Evolutionary conservation across 805 yeast species (phyloP).

Genomic region (Candida golubevii): DNA sequence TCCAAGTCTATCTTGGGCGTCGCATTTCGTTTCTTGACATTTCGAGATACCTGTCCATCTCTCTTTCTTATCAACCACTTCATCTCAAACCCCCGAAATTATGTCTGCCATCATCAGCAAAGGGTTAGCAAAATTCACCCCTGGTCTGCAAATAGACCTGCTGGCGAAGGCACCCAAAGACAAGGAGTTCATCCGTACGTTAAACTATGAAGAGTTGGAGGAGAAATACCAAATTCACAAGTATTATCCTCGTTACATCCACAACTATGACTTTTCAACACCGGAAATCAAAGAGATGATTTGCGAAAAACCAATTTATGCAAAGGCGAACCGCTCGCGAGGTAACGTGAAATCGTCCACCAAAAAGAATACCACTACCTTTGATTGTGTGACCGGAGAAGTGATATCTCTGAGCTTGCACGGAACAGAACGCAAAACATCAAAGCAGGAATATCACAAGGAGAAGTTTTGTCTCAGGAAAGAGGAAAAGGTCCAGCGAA

Average conservation of each 20-base stretch:
- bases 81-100: not conserved
- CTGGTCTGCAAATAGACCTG: not conserved
- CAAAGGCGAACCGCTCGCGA: slow-evolving; percentile 29
- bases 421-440: not conserved
- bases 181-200: slow-evolving; percentile 20
- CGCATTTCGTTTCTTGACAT: too few relatives aligned
- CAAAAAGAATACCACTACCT: slow-evolving; percentile 5
- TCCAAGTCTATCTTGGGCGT: too few relatives aligned
- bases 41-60: not conserved
- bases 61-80: not conserved
- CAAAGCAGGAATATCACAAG: not conserved
- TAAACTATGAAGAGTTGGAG: slow-evolving; percentile 37
- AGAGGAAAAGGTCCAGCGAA: not conserved
- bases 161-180: slow-evolving; percentile 2
- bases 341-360: slow-evolving; percentile 2
- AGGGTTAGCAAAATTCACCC: slow-evolving; percentile 4
- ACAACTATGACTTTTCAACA: slow-evolving; percentile 33
- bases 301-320: slow-evolving; percentile 37
- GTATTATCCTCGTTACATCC: slow-evolving; percentile 37
- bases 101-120: slow-evolving; percentile 12
- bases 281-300: slow-evolving; percentile 34
- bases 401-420: not conserved
- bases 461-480: not conserved
- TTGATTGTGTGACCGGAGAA: slow-evolving; percentile 11
- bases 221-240: slow-evolving; percentile 30